These are phyloP conservation scores for Trichosporon inkin DNA, from an alignment of 1,284 basidiomycete species.

Conservation along the genomic window DNA sequence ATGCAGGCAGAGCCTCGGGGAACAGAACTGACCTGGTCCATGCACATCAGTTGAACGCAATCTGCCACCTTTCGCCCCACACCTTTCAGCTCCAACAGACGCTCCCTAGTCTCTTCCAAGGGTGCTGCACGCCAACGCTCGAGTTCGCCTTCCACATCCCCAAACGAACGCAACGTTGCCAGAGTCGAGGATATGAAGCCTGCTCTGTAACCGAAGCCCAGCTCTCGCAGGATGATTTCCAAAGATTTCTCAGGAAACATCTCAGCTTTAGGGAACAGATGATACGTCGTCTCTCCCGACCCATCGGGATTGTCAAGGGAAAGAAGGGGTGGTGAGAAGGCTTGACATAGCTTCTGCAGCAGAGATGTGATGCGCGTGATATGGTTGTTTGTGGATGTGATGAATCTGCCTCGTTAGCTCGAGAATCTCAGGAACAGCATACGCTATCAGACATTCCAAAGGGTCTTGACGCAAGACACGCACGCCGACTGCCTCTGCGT, in stretches of 20 bases:
- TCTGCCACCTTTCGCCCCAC: constrained; percentile 96
- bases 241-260: constrained; percentile 61
- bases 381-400: constrained; percentile 97
- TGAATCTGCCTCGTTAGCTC: no score
- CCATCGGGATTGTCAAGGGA: constrained; percentile 35
- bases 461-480: constrained; percentile 85
- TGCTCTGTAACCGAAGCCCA: constrained; percentile 96
- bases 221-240: constrained; percentile 62
- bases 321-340: constrained; percentile 64
- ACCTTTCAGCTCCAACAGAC: constrained; percentile 76
- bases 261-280: constrained; percentile 78
- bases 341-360: constrained; percentile 63
- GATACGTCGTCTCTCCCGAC: constrained; percentile 54
- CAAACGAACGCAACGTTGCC: constrained; percentile 59
- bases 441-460: constrained; percentile 92
- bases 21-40: constrained; percentile 85
- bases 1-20: no score
- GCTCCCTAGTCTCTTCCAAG: constrained; percentile 53
- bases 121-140: constrained; percentile 24
- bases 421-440: no score
- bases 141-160: constrained; percentile 31
- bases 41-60: constrained; percentile 88
- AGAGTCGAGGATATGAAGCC: constrained; percentile 82
- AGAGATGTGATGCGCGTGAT: constrained; percentile 87
- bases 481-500: constrained; percentile 56